Evolutionary conservation across 495 filamentous ascomycete species (phyloP).

Genomic region (Chaetomium tenue): DNA sequence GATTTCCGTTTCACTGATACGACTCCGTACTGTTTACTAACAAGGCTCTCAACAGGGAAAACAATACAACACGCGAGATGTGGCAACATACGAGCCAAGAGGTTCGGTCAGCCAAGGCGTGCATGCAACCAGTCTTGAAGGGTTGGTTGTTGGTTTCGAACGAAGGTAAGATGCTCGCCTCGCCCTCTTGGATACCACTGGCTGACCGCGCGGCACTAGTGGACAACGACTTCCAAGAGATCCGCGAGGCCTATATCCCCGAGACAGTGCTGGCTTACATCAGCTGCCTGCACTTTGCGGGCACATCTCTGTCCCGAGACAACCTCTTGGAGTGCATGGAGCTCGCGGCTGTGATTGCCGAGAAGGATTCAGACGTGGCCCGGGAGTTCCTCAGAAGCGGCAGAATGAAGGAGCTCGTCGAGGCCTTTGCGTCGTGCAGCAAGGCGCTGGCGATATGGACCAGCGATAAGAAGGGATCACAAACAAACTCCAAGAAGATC

Average conservation of each 20-base stretch:
- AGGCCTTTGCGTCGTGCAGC: conserved; percentile 68
- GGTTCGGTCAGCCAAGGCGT: conserved; percentile 43
- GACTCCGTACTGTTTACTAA: too few species aligned
- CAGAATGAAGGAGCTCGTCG: conserved; percentile 75
- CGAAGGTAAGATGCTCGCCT: conserved; percentile 31
- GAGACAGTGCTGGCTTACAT: conserved; percentile 80
- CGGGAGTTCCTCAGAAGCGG: conserved; percentile 61
- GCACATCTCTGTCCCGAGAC: conserved; percentile 60
- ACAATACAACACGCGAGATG: conserved; percentile 41
- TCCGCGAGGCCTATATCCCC: conserved; percentile 74
- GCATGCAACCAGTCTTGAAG: conserved; percentile 47
- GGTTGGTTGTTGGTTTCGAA: conserved; percentile 43
- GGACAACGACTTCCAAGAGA: conserved; percentile 48
- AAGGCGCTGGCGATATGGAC: conserved; percentile 68
- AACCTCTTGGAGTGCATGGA: conserved; percentile 75
- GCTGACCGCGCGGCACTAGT: conserved; percentile 31
- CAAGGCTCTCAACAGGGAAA: conserved; percentile 24
- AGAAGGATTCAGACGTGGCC: conserved; percentile 62
- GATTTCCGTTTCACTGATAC: not conserved
- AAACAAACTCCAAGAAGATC: conserved; percentile 52
- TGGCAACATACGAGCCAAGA: conserved; percentile 42
- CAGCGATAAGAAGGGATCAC: conserved; percentile 47
- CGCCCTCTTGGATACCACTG: not conserved
- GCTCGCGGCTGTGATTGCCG: conserved; percentile 64
- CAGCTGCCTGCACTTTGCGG: conserved; percentile 67